Percentiles rank a stretch among this genome's conserved stretches.
Conservation (phyloP, 192 early-diverging fungal species). For the Coemansia sp. region DNA sequence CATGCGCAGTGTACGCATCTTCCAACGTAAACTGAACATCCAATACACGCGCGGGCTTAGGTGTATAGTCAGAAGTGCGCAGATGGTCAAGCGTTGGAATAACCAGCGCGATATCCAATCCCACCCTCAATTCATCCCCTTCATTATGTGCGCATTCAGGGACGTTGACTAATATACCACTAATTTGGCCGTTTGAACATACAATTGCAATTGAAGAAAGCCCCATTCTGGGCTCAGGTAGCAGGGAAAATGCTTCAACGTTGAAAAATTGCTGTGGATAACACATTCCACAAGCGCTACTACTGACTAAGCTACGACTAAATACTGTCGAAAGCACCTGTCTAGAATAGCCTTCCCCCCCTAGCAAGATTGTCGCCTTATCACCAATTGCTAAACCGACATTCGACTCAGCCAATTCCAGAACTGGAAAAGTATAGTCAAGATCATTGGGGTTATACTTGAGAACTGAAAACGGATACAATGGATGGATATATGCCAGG, state of each 20-base stretch:
- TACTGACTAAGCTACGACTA: too few species aligned
- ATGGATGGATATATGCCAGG: slow-evolving; percentile 77
- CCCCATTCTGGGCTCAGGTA: neutral
- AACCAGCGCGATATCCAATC: slow-evolving; percentile 23
- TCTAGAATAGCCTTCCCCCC: too few species aligned
- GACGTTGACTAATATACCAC: slow-evolving; percentile 11
- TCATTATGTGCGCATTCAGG: slow-evolving; percentile 9
- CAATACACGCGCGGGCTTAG: slow-evolving; percentile 14
- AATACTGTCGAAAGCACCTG: too few species aligned
- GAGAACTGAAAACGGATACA: slow-evolving; percentile 42
- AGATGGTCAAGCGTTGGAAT: slow-evolving; percentile 11
- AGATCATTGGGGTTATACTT: slow-evolving; percentile 23
- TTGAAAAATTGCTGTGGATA: slow-evolving; percentile 17
- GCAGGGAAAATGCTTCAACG: slow-evolving; percentile 15
- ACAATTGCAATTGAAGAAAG: slow-evolving; percentile 11
- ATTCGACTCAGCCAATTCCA: neutral
- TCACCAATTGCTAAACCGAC: slow-evolving; percentile 11
- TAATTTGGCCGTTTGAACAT: neutral
- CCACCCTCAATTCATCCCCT: neutral
- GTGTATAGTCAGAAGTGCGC: neutral
- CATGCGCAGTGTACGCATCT: slow-evolving; percentile 14
- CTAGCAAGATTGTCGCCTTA: neutral
- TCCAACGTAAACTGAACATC: slow-evolving; percentile 22
- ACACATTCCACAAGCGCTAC: too few species aligned
- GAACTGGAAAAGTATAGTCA: neutral